Evolutionary conservation across 192 early-diverging fungal species (phyloP).

Genomic region (Entomortierella lignicola): DNA sequence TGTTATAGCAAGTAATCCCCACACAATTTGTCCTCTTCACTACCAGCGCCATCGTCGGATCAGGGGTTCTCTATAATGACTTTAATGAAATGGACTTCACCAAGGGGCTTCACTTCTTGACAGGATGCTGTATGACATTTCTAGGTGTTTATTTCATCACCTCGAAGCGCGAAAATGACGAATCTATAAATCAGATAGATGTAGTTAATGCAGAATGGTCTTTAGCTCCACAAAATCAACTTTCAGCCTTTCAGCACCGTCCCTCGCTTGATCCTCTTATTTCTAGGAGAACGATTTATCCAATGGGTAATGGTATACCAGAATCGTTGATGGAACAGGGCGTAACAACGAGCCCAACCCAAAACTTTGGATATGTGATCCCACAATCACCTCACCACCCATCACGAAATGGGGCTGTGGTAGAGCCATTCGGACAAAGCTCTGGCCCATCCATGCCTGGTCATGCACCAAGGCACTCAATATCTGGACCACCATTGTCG

Average conservation of each 20-base stretch:
- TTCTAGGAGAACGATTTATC: constrained; percentile 17
- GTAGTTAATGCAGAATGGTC: constrained; percentile 21
- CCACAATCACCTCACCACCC: constrained; percentile 21
- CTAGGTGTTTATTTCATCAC: constrained; percentile 79
- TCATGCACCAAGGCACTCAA: constrained; percentile 12
- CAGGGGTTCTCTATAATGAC: constrained; percentile 73
- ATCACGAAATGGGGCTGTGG: constrained; percentile 1
- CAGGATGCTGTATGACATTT: constrained; percentile 71
- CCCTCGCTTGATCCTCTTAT: constrained; percentile 21
- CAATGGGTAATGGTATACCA: constrained; percentile 7
- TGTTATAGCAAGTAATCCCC: constrained; percentile 72
- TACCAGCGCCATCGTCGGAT: constrained; percentile 74
- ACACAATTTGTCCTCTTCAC: constrained; percentile 85
- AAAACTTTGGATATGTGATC: constrained; percentile 6
- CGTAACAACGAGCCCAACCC: constrained; percentile 2
- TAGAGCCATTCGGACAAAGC: neutral
- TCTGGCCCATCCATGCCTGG: constrained; percentile 28
- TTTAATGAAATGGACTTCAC: constrained; percentile 66
- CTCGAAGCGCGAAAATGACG: constrained; percentile 56
- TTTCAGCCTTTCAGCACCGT: constrained; percentile 15
- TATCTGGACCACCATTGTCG: constrained; percentile 8
- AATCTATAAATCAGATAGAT: neutral
- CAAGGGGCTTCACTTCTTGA: constrained; percentile 61
- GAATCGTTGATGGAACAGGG: constrained; percentile 23
- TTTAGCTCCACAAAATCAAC: constrained; percentile 19